Conservation (phyloP, 108 stramenopile species). For the Epithemia pelagica region DNA sequence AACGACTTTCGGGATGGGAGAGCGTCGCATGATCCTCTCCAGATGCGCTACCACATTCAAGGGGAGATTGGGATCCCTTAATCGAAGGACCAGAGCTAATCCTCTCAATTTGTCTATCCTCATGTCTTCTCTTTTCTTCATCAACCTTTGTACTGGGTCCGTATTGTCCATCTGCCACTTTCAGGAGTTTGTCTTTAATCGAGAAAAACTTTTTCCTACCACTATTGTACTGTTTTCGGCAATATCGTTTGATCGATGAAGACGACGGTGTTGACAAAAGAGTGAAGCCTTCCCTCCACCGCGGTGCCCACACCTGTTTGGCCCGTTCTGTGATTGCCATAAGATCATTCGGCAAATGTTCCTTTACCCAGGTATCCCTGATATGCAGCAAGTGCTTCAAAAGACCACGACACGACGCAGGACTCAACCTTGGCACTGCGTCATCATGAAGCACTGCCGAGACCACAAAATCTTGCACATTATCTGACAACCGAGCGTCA, state of each 20-base stretch:
- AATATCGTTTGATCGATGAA: constrained; percentile 52
- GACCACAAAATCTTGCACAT: constrained; percentile 60
- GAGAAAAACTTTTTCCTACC: constrained; percentile 25
- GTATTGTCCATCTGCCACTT: background rate
- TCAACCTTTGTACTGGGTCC: background rate
- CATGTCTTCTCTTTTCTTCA: background rate
- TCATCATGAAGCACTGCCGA: constrained; percentile 90
- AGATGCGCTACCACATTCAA: too few species aligned
- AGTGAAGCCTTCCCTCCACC: constrained; percentile 61
- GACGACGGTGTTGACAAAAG: constrained; percentile 28
- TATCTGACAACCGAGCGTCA: constrained; percentile 73
- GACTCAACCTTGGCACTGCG: constrained; percentile 89
- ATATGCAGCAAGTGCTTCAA: constrained; percentile 82
- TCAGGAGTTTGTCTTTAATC: constrained; percentile 15
- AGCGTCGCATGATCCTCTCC: constrained; percentile 3
- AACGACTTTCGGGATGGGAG: constrained; percentile 5
- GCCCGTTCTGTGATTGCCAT: constrained; percentile 67
- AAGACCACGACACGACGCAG: constrained; percentile 76
- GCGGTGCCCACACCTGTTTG: constrained; percentile 68
- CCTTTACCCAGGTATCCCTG: constrained; percentile 82
- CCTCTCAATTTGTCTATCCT: constrained; percentile 1
- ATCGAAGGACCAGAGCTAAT: too few species aligned
- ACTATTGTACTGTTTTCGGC: constrained; percentile 41
- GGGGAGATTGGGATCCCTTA: background rate
- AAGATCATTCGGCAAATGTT: constrained; percentile 69